These are phyloP conservation scores for Ampelomyces quisqualis DNA, from an alignment of 2,329 filamentous ascomycete species.

Conservation along the genomic window DNA sequence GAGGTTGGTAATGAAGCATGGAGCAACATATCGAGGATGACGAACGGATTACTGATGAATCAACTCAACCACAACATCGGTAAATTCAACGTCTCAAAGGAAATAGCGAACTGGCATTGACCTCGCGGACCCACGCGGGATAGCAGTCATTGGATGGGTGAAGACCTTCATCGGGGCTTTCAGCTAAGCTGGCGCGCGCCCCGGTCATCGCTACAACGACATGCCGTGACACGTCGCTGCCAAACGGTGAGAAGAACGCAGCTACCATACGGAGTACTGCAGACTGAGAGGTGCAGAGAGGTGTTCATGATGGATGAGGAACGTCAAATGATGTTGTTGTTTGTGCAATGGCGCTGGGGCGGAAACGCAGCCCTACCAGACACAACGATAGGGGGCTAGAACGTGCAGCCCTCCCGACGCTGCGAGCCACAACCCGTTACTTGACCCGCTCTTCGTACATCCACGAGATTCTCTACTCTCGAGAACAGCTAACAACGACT, in stretches of 20 bases:
- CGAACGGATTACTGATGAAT: background rate
- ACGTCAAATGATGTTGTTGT: background rate
- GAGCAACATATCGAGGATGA: background rate
- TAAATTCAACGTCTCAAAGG: background rate
- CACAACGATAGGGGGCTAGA: conserved; percentile 28
- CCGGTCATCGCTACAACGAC: background rate
- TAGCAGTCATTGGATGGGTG: conserved; percentile 6
- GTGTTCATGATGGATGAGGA: background rate
- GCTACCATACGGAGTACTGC: background rate
- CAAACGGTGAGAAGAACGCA: conserved; percentile 2
- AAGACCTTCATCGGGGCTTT: background rate
- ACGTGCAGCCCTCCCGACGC: conserved; percentile 22
- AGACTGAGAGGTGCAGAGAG: background rate
- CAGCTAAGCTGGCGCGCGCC: background rate
- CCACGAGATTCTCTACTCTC: conserved; percentile 21
- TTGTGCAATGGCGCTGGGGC: conserved; percentile 16
- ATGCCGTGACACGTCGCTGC: conserved; percentile 1
- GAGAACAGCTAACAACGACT: conserved; percentile 18
- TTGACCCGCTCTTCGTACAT: conserved; percentile 25
- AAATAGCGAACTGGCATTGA: no score
- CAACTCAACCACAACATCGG: background rate
- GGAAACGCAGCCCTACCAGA: conserved; percentile 24
- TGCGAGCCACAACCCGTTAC: conserved; percentile 21
- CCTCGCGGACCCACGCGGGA: no score
- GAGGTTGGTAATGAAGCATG: background rate